Base-by-base conservation (phyloP, 768 basidiomycete species). In the Hemileccinum impolitum region DNA sequence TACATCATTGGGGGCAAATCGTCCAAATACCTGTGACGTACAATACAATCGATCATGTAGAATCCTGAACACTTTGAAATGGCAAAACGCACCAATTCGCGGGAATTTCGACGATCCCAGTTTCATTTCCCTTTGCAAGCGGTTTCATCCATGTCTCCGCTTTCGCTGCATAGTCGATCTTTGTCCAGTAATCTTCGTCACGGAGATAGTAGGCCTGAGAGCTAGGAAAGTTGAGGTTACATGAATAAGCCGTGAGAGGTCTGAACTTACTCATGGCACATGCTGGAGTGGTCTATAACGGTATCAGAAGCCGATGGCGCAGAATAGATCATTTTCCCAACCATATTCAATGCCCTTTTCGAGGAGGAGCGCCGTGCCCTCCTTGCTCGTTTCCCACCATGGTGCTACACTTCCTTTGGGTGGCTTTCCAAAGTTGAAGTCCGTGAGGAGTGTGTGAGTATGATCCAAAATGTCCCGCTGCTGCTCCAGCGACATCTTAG, bases 351-450 rank as follows among this genome's bases (percentile, higher is more conserved):
- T 84, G 0, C 87, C 87, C 53, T 83, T 82, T 32, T 84, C 81
- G 19, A 87, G 74, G 21, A 89, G 68, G 21, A 89, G 70, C 14
- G 77, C 66, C 0, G 79, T 80, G 4, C 81, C 82, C 62, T 85
- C 84, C 52, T 77, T 81, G 64, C 79, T 82, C 3, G 79, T 79
- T 62, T 90, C 87, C 86, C 86, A 90, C 85, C 87, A 90, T 0
- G 85, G 86, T 1, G 85, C 86, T 30, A 86, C 84, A 43, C 76
- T 79, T 34, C 81, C 82, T 61, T 78, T 80, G 0, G 81, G 82
- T 19, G 80, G 70, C 14, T 75, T 64, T 21, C 81, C 80, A 51
- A 77, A 66, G 60, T 84, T 85, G 59, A 87, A 87, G 12, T 75
- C 72, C 1, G 84, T 85, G 36, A 87, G 67, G n/a, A 85, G 70